These are phyloP conservation scores for Kodamaea nitidulidarum DNA, from an alignment of 805 yeast species.

Conservation along the genomic window DNA sequence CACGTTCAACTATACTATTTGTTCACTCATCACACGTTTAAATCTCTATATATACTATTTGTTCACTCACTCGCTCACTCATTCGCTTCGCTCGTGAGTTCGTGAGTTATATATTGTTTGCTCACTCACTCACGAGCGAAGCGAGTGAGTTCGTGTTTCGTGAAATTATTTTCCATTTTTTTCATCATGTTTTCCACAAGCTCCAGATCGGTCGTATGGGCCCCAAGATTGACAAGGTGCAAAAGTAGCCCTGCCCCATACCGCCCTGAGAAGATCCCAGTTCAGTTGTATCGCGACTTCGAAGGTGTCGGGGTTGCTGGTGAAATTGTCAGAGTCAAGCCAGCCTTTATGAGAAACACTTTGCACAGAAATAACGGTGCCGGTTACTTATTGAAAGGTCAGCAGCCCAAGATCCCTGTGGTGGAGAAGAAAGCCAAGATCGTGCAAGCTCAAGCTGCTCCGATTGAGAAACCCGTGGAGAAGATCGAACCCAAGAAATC, in stretches of 20 bases:
- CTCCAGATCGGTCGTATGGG: conserved; percentile 2
- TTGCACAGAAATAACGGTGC: conserved; percentile 74
- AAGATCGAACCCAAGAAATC: neutral
- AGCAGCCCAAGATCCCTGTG: conserved; percentile 40
- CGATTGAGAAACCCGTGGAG: neutral
- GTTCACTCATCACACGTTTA: no score
- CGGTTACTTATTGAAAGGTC: conserved; percentile 47
- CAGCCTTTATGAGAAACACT: conserved; percentile 78
- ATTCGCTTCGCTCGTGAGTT: no score
- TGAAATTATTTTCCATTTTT: neutral
- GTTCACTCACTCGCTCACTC: no score
- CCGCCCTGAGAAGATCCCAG: conserved; percentile 47
- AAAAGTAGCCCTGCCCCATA: conserved; percentile 10
- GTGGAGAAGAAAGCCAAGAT: conserved; percentile 22
- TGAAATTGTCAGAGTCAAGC: conserved; percentile 68
- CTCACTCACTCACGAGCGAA: no score
- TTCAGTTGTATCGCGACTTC: conserved; percentile 71
- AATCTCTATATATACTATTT: no score
- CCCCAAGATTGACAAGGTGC: conserved; percentile 13
- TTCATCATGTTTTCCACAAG: conserved; percentile 2
- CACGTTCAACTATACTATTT: no score
- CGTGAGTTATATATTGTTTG: no score
- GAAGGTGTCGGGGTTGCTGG: conserved; percentile 65
- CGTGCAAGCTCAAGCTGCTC: conserved; percentile 2
- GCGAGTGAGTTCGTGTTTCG: no score